A percentile compares a stretch with the other conserved stretches of the same genome.
These are phyloP conservation scores for Dothidotthia symphoricarpi DNA, from an alignment of 2,329 filamentous ascomycete genomes.

Conservation along the genomic window DNA sequence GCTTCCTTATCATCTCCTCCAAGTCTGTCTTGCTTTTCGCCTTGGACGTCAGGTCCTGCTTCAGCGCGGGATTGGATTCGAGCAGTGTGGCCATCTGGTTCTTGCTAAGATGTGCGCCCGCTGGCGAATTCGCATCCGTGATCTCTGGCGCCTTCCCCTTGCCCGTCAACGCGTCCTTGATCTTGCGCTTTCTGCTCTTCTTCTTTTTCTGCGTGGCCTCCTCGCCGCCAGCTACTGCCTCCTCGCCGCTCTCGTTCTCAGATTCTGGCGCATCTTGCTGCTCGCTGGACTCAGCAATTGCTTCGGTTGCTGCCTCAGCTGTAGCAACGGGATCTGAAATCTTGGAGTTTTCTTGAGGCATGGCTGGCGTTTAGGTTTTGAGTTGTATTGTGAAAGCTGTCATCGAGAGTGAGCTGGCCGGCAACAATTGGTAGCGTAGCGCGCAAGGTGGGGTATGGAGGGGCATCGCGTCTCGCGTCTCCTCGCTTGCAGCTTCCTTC, in stretches of 20 bases:
- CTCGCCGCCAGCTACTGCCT: constrained; percentile 40
- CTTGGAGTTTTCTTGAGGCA: constrained; percentile 59
- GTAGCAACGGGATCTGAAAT: constrained; percentile 54
- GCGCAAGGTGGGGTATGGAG: no score
- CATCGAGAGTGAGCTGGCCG: not conserved
- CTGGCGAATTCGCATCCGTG: constrained; percentile 26
- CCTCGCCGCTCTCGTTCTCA: constrained; percentile 34
- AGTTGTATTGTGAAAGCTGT: constrained; percentile 1
- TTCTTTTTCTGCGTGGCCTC: constrained; percentile 59
- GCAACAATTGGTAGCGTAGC: no score
- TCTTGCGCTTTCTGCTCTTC: constrained; percentile 64
- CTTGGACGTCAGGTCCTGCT: constrained; percentile 37
- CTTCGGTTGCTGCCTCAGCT: constrained; percentile 49
- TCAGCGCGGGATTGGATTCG: constrained; percentile 41
- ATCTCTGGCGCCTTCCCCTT: constrained; percentile 32
- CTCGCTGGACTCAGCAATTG: constrained; percentile 36
- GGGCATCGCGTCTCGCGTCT: no score
- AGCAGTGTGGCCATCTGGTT: constrained; percentile 41
- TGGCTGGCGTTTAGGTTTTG: constrained; percentile 9
- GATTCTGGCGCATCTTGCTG: constrained; percentile 28
- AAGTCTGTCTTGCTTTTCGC: constrained; percentile 28
- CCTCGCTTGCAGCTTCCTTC: no score
- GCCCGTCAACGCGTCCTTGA: constrained; percentile 47
- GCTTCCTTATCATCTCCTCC: constrained; percentile 56
- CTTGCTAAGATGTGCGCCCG: constrained; percentile 35